These are phyloP conservation scores for Diplodia mutila DNA, from an alignment of 2,329 filamentous ascomycete genomes.

Conservation along the genomic window DNA sequence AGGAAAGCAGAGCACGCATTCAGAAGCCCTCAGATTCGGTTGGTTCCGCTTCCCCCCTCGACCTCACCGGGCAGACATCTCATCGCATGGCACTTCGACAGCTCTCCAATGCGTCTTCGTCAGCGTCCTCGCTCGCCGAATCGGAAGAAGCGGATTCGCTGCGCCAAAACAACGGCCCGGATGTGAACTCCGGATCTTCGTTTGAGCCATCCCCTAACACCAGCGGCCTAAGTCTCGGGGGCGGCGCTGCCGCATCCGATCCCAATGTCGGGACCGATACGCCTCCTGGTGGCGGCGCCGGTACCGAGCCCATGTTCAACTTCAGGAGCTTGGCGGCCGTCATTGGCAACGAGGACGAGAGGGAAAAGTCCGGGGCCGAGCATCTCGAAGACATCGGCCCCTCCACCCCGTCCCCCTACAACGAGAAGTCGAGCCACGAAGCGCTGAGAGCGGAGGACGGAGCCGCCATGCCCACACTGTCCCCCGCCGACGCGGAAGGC, in stretches of 20 bases:
- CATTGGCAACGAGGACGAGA: conserved; percentile 50
- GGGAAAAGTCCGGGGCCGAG: conserved; percentile 12
- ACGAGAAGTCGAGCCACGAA: neutral
- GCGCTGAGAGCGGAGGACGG: neutral
- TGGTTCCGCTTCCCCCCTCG: conserved; percentile 50
- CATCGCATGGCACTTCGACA: conserved; percentile 74
- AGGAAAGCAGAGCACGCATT: conserved; percentile 49
- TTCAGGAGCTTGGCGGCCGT: conserved; percentile 86
- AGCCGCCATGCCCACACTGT: neutral
- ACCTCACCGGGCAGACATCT: conserved; percentile 37
- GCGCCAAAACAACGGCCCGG: conserved; percentile 32
- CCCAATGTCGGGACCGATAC: conserved; percentile 51
- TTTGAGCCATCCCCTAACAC: conserved; percentile 56
- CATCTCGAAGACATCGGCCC: conserved; percentile 23
- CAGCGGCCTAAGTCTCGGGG: conserved; percentile 50
- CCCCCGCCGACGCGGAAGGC: neutral
- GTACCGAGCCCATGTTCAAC: conserved; percentile 83
- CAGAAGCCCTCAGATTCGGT: conserved; percentile 33
- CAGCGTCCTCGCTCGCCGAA: conserved; percentile 70
- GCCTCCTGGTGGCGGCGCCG: conserved; percentile 55
- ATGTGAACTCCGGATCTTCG: conserved; percentile 46
- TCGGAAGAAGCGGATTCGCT: conserved; percentile 33
- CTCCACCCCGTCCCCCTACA: neutral
- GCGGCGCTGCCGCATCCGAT: conserved; percentile 53
- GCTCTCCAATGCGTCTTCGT: conserved; percentile 84